Conservation (phyloP, 257 asterid species). For the Dorcoceras hygrometricum region DNA sequence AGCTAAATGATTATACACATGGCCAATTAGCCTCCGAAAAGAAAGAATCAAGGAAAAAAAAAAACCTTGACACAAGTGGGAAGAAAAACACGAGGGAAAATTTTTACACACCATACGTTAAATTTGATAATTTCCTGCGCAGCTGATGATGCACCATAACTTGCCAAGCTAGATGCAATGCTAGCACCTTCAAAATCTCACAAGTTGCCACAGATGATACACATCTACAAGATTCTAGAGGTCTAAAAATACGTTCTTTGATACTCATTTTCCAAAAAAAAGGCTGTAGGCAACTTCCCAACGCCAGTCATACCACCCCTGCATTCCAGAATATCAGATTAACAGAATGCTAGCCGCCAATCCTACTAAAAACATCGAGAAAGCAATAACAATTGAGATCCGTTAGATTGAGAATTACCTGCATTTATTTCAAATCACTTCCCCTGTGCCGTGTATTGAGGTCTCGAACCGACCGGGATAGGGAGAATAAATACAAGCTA, state of each 20-base stretch:
- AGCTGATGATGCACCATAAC: constrained; percentile 25
- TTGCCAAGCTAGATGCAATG: neutral
- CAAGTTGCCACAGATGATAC: constrained; percentile 27
- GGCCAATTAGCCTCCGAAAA: constrained; percentile 28
- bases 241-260: constrained; percentile 28
- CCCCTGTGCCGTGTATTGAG: constrained; percentile 39
- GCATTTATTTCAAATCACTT: constrained; percentile 38
- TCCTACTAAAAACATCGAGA: neutral
- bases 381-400: neutral
- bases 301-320: constrained; percentile 40
- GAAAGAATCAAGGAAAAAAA: neutral
- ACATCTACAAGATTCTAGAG: constrained; percentile 30
- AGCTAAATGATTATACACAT: constrained; percentile 36
- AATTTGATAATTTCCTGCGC: constrained; percentile 6
- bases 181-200: constrained; percentile 15
- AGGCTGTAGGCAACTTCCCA: constrained; percentile 34
- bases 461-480: constrained; percentile 33
- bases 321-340: constrained; percentile 18
- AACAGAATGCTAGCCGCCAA: neutral
- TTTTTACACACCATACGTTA: constrained; percentile 27
- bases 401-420: constrained; percentile 41
- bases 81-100: neutral
- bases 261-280: constrained; percentile 32
- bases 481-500: constrained; percentile 53
- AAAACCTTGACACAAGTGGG: neutral